Evolutionary conservation across 2,329 filamentous ascomycete genomes (phyloP), one percentile per base, ranked within the genome.

Genomic region (Penicillium sp.): DNA sequence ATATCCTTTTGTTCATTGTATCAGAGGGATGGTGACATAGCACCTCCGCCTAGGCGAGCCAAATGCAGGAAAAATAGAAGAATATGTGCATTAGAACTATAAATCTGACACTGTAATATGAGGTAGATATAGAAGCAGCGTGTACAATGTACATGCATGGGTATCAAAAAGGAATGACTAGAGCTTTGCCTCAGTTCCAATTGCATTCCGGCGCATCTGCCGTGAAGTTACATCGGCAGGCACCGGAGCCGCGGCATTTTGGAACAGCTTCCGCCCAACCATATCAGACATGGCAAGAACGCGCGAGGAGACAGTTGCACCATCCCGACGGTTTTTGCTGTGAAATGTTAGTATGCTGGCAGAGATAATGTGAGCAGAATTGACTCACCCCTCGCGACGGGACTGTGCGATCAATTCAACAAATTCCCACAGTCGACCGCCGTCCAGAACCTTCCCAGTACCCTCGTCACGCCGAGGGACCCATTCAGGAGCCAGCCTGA

Each of bases 261-360:
- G 59, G 43, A 87, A 96, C 19, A 97, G 67, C 52, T 77, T 76
- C 45, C 74, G 69, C 0, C 88, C 90, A 9, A 95, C 76, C 41
- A 77, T 69, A 62, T 95, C 89, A 8, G 86, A 84, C 58, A 97
- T 75, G 6, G 76, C 74, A 33, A 97, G 69, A 10, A 98, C 91
- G 19, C 93, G 78, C 12, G 80, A 86, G 59, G 84, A 86, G 3
- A 97, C 90, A 0, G 89, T 95, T 1, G 85, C 87, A 12, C 90
- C 90, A 66, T 98, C 93, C n/a, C 91, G 79, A 21, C 93, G 76
- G 66, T 97, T 96, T 80, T 97, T 98, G 8, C 70, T 73, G 45
- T 15, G 31, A 10, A 15, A 17, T 10, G 42, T 38, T 12, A 26
- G 53, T 38, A 10, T 15, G 12, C 13, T 7, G 9, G 5, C 9